These are phyloP conservation scores for Microbotryum scabiosae DNA, from an alignment of 1,284 basidiomycete genomes.

Conservation along the genomic window DNA sequence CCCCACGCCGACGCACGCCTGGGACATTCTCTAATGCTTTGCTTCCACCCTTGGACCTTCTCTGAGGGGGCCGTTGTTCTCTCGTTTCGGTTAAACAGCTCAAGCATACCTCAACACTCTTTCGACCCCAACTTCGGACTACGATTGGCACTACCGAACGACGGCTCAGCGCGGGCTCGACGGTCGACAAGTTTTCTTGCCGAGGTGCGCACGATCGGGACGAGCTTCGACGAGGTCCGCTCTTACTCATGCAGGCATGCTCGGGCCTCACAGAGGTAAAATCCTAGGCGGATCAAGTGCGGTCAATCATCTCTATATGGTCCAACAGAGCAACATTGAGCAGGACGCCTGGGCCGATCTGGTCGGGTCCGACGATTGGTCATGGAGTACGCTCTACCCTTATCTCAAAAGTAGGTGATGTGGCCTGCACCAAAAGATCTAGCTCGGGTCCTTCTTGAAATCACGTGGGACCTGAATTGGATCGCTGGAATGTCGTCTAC, in stretches of 20 bases:
- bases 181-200: conserved; percentile 35
- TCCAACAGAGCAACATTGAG: conserved; percentile 39
- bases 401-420: conserved; percentile 45
- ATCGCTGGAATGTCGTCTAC: not conserved
- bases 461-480: too few relatives aligned
- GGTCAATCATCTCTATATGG: conserved; percentile 49
- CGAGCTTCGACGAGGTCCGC: conserved; percentile 14
- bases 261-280: conserved; percentile 19
- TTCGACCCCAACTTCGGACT: conserved; percentile 39
- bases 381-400: conserved; percentile 49
- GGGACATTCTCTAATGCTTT: not conserved
- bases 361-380: conserved; percentile 45
- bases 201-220: conserved; percentile 28
- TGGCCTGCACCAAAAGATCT: too few relatives aligned
- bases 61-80: conserved; percentile 11
- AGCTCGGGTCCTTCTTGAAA: too few relatives aligned
- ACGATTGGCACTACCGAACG: conserved; percentile 59
- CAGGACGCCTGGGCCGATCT: conserved; percentile 43
- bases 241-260: not conserved
- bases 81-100: conserved; percentile 1
- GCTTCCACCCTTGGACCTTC: not conserved
- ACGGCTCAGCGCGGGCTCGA: conserved; percentile 46
- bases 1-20: not conserved
- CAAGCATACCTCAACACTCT: conserved; percentile 2
- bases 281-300: conserved; percentile 31